Conservation (phyloP, 2,329 filamentous ascomycete genomes). For the Chrysosporium keratinophilum region DNA sequence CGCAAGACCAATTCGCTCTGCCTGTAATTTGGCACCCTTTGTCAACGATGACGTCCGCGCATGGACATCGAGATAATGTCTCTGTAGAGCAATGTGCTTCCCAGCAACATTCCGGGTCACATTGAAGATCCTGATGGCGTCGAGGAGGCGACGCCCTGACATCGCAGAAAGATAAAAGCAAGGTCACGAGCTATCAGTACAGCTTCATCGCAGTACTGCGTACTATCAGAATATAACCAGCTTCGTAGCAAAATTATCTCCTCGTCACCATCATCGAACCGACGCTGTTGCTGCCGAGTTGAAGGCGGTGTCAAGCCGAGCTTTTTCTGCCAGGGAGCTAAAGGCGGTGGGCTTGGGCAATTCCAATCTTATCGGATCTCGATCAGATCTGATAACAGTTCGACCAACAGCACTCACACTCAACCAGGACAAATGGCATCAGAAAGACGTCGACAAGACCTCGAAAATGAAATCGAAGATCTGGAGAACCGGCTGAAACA, state of each 20-base stretch:
- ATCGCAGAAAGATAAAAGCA: slow-evolving; percentile 25
- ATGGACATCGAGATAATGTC: slow-evolving; percentile 53
- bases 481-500: slow-evolving; percentile 41
- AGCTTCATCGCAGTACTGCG: background rate
- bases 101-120: slow-evolving; percentile 58
- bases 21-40: slow-evolving; percentile 52
- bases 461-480: slow-evolving; percentile 35
- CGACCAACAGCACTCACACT: background rate
- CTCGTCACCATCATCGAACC: background rate
- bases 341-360: background rate
- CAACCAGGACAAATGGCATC: background rate
- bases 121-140: slow-evolving; percentile 59
- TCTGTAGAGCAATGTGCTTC: slow-evolving; percentile 51
- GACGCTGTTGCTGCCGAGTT: background rate
- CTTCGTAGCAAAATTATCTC: background rate
- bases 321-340: slow-evolving; percentile 1
- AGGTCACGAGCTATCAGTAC: background rate
- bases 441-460: slow-evolving; percentile 10
- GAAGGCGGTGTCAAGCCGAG: background rate
- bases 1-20: slow-evolving; percentile 51
- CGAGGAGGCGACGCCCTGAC: slow-evolving; percentile 55
- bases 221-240: background rate
- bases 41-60: slow-evolving; percentile 55
- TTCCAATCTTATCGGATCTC: background rate
- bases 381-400: background rate